Base-by-base conservation (phyloP, 108 stramenopile species). In the Aurantiochytrium sp. region DNA sequence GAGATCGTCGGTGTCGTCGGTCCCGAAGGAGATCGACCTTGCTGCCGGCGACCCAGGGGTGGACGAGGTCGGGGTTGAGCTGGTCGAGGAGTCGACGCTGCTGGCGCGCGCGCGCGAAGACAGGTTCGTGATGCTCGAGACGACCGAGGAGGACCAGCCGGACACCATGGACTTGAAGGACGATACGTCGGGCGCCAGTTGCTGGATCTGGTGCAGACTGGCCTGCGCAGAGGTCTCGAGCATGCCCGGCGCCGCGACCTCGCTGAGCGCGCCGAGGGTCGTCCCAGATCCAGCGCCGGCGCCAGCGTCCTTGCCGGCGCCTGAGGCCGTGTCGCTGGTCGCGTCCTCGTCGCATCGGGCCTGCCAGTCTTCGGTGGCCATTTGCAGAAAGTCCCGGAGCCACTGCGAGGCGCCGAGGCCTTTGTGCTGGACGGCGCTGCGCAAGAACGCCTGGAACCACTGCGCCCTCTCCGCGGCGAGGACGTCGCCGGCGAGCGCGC, bases 381-480 rank as follows among this genome's bases (percentile, higher is more conserved):
- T 24, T 27, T 48, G 45, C 27, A 81, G 24, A 81, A 81, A 81
- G 73, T 81, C 42, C 1, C 73, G 39, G 24, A 81, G 42, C 73
- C 73, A 81, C 2, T 12, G n/a, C 42, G 42, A 81, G 6, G 39
- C 24, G n/a, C 36, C 30, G 8, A 81, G 45, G 1, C 39, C 21
- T 48, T 12, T 12, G 73, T 81, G 73, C 45, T 81, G 36, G 42
- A 48, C 42, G 32, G 32, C 10, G 45, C 39, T 30, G n/a, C 24
- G 73, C 42, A 81, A 48, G 45, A 81, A 81, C 17, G 73, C 73
- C 45, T 81, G 73, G 73, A 81, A 48, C 73, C 73, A 81, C 39
- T 81, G 42, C 36, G 30, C 73, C 6, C 73, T 6, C 32, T 81
- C 73, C 27, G 39, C 45, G 73, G 42, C 39, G 27, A 81, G n/a